These are phyloP conservation scores for Xerocomellus intermedius DNA, from an alignment of 768 basidiomycete species.

Conservation along the genomic window DNA sequence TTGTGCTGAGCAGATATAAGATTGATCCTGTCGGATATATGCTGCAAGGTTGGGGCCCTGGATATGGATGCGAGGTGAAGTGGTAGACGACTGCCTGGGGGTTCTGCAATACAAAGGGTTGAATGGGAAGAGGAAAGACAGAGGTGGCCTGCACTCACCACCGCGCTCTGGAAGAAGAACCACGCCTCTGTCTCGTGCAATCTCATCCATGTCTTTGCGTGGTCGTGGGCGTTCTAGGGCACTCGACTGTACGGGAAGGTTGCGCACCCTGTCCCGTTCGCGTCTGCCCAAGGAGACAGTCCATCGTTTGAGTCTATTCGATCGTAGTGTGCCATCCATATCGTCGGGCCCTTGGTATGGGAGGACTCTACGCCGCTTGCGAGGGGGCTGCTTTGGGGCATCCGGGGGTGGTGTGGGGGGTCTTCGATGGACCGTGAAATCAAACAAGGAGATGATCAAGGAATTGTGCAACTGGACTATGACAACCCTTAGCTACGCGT, in stretches of 20 bases:
- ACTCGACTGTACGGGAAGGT: conserved; percentile 45
- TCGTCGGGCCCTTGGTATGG: conserved; percentile 74
- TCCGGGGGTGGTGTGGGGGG: conserved; percentile 65
- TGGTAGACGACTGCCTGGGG: conserved; percentile 67
- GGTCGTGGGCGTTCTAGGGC: conserved; percentile 45
- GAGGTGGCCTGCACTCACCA: conserved; percentile 38
- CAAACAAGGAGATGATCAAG: conserved; percentile 78
- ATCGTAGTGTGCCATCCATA: conserved; percentile 53
- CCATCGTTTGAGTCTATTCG: conserved; percentile 71
- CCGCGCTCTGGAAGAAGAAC: conserved; percentile 62
- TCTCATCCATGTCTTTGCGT: conserved; percentile 59
- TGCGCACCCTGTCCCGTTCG: conserved; percentile 70
- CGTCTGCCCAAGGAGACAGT: conserved; percentile 66
- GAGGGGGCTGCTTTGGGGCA: conserved; percentile 56
- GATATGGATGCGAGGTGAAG: conserved; percentile 74
- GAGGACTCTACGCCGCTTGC: conserved; percentile 64
- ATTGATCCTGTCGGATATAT: conserved; percentile 76
- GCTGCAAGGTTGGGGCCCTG: conserved; percentile 69
- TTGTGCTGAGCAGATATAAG: conserved; percentile 80
- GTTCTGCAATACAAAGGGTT: conserved; percentile 41
- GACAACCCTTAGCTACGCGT: conserved; percentile 8
- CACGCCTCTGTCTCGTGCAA: conserved; percentile 67
- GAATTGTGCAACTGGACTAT: conserved; percentile 83
- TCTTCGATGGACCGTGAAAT: conserved; percentile 70
- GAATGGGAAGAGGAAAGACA: not conserved